Evolutionary conservation across 257 asterid species (phyloP), one percentile per base, ranked within the genome.

Genomic region (Penstemon eatonii): DNA sequence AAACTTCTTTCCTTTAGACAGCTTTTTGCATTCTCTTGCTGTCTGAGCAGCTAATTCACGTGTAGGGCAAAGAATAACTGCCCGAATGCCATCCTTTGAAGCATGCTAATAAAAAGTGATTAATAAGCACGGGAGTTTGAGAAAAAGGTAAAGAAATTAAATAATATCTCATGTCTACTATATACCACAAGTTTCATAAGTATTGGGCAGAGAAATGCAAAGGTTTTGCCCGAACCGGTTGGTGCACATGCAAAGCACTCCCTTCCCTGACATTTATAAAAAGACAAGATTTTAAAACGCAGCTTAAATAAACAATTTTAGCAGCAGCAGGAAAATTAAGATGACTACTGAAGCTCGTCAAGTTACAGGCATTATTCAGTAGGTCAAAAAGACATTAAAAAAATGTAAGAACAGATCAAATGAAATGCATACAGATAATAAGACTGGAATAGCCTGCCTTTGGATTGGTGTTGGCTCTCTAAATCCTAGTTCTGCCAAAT

Each of bases 31-130:
- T 78, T 94, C 99, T 66, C 97, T 80, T 58, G 95, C 76, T 39
- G 96, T 94, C 87, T 94, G 99, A 79, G 96, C 97, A 75, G 99
- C 97, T 76, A 94, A 81, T 77, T 94, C 99, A 33, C 92, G 91
- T 52, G 99, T 94, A 52, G 99, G 99, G 78, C 89, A 85, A 77
- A 94, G 91, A 65, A 94, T 85, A 67, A 89, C 89, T 18, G 95
- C 96, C 76, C 96, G 84, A 59, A 83, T 80, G 62, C 98, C 92
- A 70, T 87, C 96, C 57, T 83, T 79, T 41, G 96, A 86, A 73
- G 96, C 85, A 52, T 66, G 84, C 98, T 92, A 89, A 64, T 62
- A 2, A 46, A 44, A 79, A n/a, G 46, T 4, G 65, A 70, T 79
- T 54, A 44, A 62, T 68, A 15, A 75, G 85, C 70, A 77, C 79